These are phyloP conservation scores for Hypoxylon sp. DNA, from an alignment of 2,329 filamentous ascomycete genomes.

Conservation along the genomic window DNA sequence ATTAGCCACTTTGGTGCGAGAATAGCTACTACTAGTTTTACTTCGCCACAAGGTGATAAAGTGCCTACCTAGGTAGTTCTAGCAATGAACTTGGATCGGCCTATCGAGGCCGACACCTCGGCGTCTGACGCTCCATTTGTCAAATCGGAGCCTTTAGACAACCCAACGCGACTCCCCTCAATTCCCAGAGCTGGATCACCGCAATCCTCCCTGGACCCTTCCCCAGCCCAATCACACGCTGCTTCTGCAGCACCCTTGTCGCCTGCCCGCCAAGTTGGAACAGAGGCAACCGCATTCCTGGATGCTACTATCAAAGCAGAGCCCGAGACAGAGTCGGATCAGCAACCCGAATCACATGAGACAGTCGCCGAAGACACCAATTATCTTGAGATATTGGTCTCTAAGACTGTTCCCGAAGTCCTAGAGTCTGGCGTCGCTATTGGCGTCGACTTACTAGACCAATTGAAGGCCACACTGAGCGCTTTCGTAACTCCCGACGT, in stretches of 20 bases:
- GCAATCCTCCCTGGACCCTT: not conserved
- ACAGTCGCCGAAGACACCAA: not conserved
- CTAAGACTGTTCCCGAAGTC: slow-evolving; percentile 27
- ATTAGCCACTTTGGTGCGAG: not conserved
- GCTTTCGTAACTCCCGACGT: slow-evolving; percentile 18
- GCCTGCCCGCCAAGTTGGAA: not conserved
- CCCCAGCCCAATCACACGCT: not conserved
- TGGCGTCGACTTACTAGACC: slow-evolving; percentile 39
- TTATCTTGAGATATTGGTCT: slow-evolving; percentile 44
- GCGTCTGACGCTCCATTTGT: not conserved
- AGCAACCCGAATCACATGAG: not conserved
- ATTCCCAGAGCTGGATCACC: not conserved
- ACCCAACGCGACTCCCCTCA: not conserved
- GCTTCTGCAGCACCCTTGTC: not conserved
- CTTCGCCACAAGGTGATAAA: not conserved
- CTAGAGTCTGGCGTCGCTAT: slow-evolving; percentile 47
- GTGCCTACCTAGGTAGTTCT: not conserved
- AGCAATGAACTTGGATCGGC: not conserved
- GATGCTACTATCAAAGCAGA: not conserved
- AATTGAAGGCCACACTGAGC: slow-evolving; percentile 35
- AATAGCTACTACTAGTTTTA: not conserved
- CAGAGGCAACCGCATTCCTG: not conserved
- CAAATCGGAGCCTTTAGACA: not conserved
- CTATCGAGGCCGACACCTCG: not conserved
- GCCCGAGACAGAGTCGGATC: not conserved